Conservation (phyloP, 129 eudicot species). For the Sambucus nigra region DNA sequence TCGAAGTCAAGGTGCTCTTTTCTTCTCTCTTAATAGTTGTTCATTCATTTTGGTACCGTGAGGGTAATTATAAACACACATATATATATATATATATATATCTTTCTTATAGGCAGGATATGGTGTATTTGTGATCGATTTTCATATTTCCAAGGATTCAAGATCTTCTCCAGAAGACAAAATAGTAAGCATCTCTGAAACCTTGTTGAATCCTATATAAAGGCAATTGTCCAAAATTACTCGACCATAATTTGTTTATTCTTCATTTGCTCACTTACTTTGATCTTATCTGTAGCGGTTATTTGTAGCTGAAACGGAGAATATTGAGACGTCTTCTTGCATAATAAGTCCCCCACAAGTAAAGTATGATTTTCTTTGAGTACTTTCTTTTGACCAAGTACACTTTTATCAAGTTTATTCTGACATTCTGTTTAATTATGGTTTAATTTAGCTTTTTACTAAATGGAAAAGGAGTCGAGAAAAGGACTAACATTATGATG, state of each 20-base stretch:
- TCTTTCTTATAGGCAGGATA: conserved; percentile 58
- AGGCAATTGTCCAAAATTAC: no score
- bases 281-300: conserved; percentile 38
- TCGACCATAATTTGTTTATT: no score
- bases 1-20: conserved; percentile 48
- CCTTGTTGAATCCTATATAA: no score
- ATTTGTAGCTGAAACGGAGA: conserved; percentile 62
- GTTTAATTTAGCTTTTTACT: conserved; percentile 45
- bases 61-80: conserved; percentile 9
- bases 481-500: conserved; percentile 36
- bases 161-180: conserved; percentile 39
- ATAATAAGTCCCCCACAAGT: conserved; percentile 58
- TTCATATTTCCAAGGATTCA: conserved; percentile 47
- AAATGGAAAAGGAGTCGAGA: conserved; percentile 56
- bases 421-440: conserved; percentile 1
- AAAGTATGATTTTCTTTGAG: conserved; percentile 29
- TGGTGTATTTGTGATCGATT: conserved; percentile 61
- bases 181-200: conserved; percentile 40
- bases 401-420: conserved; percentile 10
- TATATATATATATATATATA: conserved; percentile 1
- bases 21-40: not conserved
- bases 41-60: not conserved
- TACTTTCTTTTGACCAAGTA: not conserved
- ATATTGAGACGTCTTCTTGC: conserved; percentile 59
- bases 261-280: not conserved